These are phyloP conservation scores for Termitomyces sp. DNA, from an alignment of 768 basidiomycete genomes.

Conservation along the genomic window DNA sequence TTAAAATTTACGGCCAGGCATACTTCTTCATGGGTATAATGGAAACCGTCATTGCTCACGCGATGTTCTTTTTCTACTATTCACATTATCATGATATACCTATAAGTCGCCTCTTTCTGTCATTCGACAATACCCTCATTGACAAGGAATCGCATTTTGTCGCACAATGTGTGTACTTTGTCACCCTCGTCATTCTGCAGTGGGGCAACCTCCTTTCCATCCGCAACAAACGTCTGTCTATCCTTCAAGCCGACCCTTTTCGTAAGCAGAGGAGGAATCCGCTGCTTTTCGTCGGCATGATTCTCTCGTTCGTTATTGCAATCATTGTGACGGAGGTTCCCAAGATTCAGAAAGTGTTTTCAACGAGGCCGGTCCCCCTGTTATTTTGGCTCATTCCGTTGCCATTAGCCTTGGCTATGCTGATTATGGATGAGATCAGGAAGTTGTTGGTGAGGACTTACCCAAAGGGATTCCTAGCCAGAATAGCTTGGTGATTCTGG, in stretches of 20 bases:
- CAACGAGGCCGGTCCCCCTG: constrained; percentile 35
- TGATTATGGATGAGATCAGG: constrained; percentile 38
- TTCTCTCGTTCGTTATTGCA: constrained; percentile 28
- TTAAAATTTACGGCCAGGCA: too few relatives aligned
- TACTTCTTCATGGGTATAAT: too few relatives aligned
- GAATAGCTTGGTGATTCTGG: constrained; percentile 13
- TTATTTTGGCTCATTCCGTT: constrained; percentile 48
- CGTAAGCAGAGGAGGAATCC: constrained; percentile 44
- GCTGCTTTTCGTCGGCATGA: constrained; percentile 16
- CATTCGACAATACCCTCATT: not conserved
- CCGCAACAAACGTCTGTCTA: constrained; percentile 35
- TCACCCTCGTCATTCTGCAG: too few relatives aligned
- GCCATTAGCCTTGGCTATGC: constrained; percentile 33
- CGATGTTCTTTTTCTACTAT: not conserved
- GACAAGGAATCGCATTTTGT: too few relatives aligned
- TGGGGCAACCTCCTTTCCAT: too few relatives aligned
- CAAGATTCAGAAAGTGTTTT: constrained; percentile 38
- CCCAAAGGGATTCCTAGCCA: constrained; percentile 16
- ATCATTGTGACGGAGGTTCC: constrained; percentile 39
- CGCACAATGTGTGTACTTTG: too few relatives aligned
- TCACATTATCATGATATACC: not conserved
- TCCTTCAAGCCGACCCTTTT: constrained; percentile 37
- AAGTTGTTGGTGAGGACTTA: constrained; percentile 32
- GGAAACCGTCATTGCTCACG: not conserved
- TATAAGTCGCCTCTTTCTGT: not conserved